These are phyloP conservation scores for Phytopythium oedochilum DNA, from an alignment of 352 stramenopile species.

Conservation along the genomic window DNA sequence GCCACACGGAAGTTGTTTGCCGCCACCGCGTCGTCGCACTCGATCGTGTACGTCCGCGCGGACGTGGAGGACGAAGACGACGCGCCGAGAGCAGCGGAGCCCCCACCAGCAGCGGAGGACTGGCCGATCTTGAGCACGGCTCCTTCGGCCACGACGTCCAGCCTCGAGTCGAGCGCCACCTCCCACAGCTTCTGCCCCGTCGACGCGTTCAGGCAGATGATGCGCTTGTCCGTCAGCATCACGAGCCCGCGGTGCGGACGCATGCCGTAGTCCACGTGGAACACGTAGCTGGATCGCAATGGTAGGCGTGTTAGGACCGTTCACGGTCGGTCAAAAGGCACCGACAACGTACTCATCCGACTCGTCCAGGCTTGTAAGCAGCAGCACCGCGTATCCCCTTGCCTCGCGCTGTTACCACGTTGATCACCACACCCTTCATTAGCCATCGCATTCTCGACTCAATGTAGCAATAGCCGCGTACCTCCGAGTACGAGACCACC, in stretches of 20 bases:
- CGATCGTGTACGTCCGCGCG: conserved; percentile 54
- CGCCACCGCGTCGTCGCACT: conserved; percentile 55
- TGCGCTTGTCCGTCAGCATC: conserved; percentile 79
- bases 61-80: conserved; percentile 18
- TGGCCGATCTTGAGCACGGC: conserved; percentile 51
- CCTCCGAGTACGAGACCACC: conserved; percentile 76
- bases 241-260: conserved; percentile 60
- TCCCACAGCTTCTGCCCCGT: conserved; percentile 82
- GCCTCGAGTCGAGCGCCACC: conserved; percentile 72
- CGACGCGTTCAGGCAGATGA: conserved; percentile 67
- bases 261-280: conserved; percentile 75
- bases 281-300: conserved; percentile 54
- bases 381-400: conserved; percentile 65
- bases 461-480: background rate
- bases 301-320: background rate
- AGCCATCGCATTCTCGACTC: background rate
- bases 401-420: conserved; percentile 48
- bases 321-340: background rate
- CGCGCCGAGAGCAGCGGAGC: background rate
- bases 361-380: conserved; percentile 69
- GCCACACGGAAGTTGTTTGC: conserved; percentile 76
- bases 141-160: conserved; percentile 43
- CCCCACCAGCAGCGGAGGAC: conserved; percentile 19
- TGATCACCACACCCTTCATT: background rate
- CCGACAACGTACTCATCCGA: conserved; percentile 71